Conservation (phyloP, 106 monocot genomes). For the Gastrodia elata region DNA sequence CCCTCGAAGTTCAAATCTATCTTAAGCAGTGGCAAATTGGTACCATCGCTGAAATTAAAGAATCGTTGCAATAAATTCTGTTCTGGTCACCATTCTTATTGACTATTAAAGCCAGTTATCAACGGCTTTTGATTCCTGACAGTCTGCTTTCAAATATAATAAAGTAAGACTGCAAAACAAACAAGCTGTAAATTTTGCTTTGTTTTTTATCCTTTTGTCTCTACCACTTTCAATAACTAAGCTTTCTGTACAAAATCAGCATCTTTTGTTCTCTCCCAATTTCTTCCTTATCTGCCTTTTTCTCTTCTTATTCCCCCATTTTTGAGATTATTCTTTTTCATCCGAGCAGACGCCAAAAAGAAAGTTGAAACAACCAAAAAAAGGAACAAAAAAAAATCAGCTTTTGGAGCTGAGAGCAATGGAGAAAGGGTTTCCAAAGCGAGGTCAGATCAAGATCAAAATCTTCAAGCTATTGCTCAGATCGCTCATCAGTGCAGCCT, state of each 20-base stretch:
- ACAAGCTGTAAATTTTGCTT: too few species aligned
- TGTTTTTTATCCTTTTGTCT: background rate
- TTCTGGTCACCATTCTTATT: background rate
- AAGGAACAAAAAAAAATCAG: background rate
- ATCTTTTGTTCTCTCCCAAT: background rate
- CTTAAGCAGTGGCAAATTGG: background rate
- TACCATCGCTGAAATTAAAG: background rate
- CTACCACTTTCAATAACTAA: background rate
- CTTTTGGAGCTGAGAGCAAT: background rate
- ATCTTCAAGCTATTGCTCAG: conserved; percentile 1
- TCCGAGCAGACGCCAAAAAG: too few species aligned
- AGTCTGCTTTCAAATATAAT: background rate
- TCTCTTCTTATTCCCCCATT: too few species aligned
- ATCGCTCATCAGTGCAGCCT: background rate
- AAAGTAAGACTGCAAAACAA: background rate
- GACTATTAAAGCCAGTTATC: background rate
- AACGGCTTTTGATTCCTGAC: background rate
- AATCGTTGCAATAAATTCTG: background rate
- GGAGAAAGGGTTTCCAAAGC: conserved; percentile 1
- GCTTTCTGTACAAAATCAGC: background rate
- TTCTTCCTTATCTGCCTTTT: background rate
- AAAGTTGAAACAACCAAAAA: too few species aligned
- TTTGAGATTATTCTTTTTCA: too few species aligned
- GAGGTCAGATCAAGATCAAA: conserved; percentile 9
- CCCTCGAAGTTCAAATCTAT: too few species aligned